Evolutionary conservation across 1,139 yeast genomes (phyloP), one percentile per base, ranked within the genome.

Genomic region (Yamadazyma atmosphaerica): DNA sequence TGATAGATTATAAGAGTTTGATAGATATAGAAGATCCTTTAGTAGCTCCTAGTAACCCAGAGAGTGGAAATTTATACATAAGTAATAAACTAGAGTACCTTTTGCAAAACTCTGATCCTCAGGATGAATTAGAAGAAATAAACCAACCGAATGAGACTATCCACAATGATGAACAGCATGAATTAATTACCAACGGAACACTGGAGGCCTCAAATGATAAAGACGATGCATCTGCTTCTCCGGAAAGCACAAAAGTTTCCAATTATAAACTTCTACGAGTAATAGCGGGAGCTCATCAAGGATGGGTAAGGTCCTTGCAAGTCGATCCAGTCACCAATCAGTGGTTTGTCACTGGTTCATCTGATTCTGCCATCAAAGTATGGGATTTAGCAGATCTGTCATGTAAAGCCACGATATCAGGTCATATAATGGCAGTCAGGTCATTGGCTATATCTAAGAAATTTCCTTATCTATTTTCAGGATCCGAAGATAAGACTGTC

Each of bases 401-500:
- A 36, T 64, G 89, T 44, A 82, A 79, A 51, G 71, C 92, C 2
- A 83, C 96, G 0, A 65, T 94, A 15, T 83, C 96, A 0, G 97
- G 97, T 0, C 98, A 94, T 61, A 77, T 86, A 4, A 86, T 92
- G 95, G 82, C 89, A 0, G 92, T 94, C 1, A 67, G 96, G 38
- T 85, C 89, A 1, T 57, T 92, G 19, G 83, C 75, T 0, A 76
- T 90, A 1, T 86, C 96, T 0, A 64, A 74, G 3, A 68, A 86
- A 41, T 88, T 81, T 53, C 97, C 98, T 0, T 92, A 92, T 59
- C 67, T 94, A 64, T 94, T 89, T 56, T 81, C 94, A 9, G 94
- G 94, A 19, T 86, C 96, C 27, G 98, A 92, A 56, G 99, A 94
- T 61, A 90, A 90, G 58, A 77, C 89, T 28, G 88, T 89, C n/a